Evolutionary conservation across 2,329 filamentous ascomycete genomes (phyloP), one percentile per base, ranked within the genome.

Genomic region (Alternaria solani): DNA sequence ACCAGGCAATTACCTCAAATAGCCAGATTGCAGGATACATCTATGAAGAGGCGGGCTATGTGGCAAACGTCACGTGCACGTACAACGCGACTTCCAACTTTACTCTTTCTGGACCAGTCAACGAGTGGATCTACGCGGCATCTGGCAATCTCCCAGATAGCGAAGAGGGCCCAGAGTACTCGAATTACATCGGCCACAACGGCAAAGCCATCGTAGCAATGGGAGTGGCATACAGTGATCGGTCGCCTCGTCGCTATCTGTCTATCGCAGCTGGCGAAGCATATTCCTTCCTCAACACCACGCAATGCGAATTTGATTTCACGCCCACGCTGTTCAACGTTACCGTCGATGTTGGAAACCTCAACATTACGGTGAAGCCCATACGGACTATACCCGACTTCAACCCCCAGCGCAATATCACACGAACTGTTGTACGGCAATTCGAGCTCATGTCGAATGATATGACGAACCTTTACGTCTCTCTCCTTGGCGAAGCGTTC

Each of bases 391-490:
- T 69, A 20, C 57, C 46, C 8, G 72, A 74, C 55, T 71, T 76
- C 56, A 69, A 76, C 7, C 71, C 75, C 0, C 53, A 70, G 39
- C 65, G 75, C 26, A 75, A 75, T 62, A 55, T 78, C 11, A 75
- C 74, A 3, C 58, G 61, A 28, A 71, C 71, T 0, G 49, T 72
- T 0, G 67, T 78, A 5, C 72, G 75, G 3, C 72, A 79, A 42
- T 75, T 79, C 43, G 71, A 78, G 55, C 61, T 75, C n/a, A 71
- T 78, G 20, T 72, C 77, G 5, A 79, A 78, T 48, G 76, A 78
- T 57, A 65, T 77, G 57, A 80, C 74, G 2, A 80, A 75, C 41
- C 47, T 80, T 2, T 78, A 79, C 62, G 71, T 75, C 20, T 80
- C 77, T 0, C 68, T 77, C 0, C 69, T 80, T 1, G 78, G 78